Conservation (phyloP, 148 eudicot species). For the Arbutus unedo region DNA sequence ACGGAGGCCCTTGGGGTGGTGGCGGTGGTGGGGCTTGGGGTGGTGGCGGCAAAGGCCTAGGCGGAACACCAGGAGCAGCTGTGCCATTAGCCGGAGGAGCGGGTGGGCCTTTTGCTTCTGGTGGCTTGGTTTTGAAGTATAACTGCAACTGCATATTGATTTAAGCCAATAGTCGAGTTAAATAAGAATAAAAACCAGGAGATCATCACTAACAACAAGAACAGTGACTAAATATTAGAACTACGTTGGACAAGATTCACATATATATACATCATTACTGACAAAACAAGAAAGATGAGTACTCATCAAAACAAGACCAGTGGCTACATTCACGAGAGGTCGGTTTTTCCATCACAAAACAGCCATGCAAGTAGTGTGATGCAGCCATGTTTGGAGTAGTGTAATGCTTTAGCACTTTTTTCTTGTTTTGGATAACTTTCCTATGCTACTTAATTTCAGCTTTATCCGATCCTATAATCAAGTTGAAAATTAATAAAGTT, state of each 20-base stretch:
- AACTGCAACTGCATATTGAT: constrained; percentile 68
- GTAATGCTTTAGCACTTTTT: neutral
- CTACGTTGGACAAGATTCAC: constrained; percentile 6
- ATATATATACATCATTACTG: neutral
- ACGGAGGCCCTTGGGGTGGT: constrained; percentile 66
- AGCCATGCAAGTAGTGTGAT: neutral
- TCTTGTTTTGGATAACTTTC: neutral
- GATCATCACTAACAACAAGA: neutral
- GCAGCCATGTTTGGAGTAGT: neutral
- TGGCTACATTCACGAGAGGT: neutral
- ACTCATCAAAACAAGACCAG: neutral
- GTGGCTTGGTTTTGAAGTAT: constrained; percentile 90
- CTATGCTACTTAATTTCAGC: neutral
- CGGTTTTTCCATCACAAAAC: neutral
- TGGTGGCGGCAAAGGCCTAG: constrained; percentile 57
- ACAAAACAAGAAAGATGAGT: neutral
- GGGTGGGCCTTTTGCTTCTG: constrained; percentile 77
- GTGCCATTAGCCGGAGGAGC: constrained; percentile 55
- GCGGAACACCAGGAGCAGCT: constrained; percentile 74
- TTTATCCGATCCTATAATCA: neutral
- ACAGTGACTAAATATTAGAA: neutral
- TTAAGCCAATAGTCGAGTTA: neutral
- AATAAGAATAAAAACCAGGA: constrained; percentile 6
- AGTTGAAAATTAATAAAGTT: neutral
- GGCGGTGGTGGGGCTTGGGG: constrained; percentile 68